Evolutionary conservation across 176 grass and related monocot species (phyloP).

Genomic region (Carex myosuroides): DNA sequence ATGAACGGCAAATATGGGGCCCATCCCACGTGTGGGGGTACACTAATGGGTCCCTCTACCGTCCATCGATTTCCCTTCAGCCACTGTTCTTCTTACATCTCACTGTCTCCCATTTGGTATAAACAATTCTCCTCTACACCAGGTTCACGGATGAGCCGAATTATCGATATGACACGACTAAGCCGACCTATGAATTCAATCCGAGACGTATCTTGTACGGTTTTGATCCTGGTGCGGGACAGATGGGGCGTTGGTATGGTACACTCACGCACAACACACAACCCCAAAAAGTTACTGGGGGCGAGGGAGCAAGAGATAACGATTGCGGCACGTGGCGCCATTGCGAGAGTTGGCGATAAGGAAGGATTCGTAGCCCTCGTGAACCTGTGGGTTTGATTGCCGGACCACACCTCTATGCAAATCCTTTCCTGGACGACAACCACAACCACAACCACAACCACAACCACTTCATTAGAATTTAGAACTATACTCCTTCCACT

Average conservation of each 20-base stretch:
- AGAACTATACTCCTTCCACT: not conserved
- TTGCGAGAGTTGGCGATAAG: conserved; percentile 28
- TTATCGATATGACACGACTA: too few species aligned
- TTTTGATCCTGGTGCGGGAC: not conserved
- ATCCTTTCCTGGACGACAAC: not conserved
- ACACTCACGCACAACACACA: conserved; percentile 37
- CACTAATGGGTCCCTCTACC: conserved; percentile 12
- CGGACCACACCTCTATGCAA: not conserved
- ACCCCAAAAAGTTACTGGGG: conserved; percentile 13
- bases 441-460: too few species aligned
- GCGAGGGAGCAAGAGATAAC: conserved; percentile 29
- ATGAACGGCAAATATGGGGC: not conserved
- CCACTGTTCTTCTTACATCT: conserved; percentile 20
- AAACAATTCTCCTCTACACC: not conserved
- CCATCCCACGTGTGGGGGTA: conserved; percentile 27
- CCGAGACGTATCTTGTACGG: not conserved
- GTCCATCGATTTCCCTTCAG: not conserved
- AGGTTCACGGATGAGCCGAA: not conserved
- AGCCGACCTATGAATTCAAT: too few species aligned
- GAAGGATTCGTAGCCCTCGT: conserved; percentile 42
- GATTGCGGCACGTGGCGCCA: conserved; percentile 41
- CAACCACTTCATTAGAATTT: not conserved
- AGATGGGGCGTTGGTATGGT: not conserved
- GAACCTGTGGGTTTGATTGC: conserved; percentile 29
- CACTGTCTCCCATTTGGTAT: not conserved